Evolutionary conservation across 352 stramenopile species (phyloP), one percentile per base, ranked within the genome.

Genomic region (Phytophthora pseudosyringae): DNA sequence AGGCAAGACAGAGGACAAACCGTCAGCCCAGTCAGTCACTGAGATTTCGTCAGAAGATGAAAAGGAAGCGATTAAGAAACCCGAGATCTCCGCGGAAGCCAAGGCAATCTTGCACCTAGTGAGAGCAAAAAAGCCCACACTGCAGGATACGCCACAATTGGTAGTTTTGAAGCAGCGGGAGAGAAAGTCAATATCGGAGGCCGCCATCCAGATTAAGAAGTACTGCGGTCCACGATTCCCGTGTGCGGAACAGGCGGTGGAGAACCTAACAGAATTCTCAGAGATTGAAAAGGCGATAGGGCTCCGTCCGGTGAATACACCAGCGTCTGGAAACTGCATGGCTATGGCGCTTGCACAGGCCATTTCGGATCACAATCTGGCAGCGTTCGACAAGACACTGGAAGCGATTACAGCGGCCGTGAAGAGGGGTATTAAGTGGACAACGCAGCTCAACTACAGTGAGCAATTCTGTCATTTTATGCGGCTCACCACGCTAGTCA

Each of bases 271-370:
- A 3, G 21, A n/a, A 7, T 55, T 46, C 35, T 4, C 11, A 3
- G 10, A 35, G 6, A 47, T 47, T 33, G 18, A 28, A 32, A 28
- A 21, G 11, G 11, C 21, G 1, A 12, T 28, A 3, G 38, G 28
- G 1, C 3, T 38, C 12, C 13, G 11, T 1, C 5, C 25, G 31
- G 41, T 56, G 2, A 43, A 18, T 1, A 50, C 59, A 0, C 40
- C 38, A 0, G 15, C 45, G 0, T 18, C 36, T 2, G 35, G 26
- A 25, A 65, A 65, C 7, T 65, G 47, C 13, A 56, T 61, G 50
- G 50, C 45, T 2, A 60, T 61, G 50, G 50, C 59, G 0, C 6
- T 67, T 0, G 59, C 43, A 1, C 59, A 67, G 15, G 59, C 36
- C 0, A 9, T 50, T 1, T 35, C 28, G 1, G 25, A 67, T 25